phyloP scores from a whole-genome alignment of 139 green algal species.

The Chlamydomonas sp. region DNA sequence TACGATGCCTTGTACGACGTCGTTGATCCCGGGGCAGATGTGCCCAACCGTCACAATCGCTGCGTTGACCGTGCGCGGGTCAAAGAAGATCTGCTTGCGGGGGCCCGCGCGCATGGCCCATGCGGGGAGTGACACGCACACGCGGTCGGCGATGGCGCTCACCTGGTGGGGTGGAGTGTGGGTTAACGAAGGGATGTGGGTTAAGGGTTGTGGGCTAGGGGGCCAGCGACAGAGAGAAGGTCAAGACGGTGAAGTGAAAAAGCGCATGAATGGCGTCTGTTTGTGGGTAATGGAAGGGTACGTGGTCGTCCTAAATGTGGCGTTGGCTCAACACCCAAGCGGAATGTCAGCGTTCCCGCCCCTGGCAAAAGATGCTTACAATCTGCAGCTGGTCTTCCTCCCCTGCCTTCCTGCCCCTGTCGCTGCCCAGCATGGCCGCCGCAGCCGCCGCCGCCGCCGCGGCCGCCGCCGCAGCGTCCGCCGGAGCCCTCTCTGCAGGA shows the following conservation, averaged over 20 bases:
- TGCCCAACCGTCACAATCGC: constrained; percentile 85
- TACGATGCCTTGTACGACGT: constrained; percentile 83
- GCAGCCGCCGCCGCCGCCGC: neutral
- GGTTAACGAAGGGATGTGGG: neutral
- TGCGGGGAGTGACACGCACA: constrained; percentile 75
- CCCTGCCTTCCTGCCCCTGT: too few species aligned
- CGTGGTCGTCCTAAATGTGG: too few species aligned
- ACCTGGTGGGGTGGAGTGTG: neutral
- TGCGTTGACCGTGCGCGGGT: constrained; percentile 69
- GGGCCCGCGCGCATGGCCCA: constrained; percentile 78
- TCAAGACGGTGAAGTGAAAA: too few species aligned
- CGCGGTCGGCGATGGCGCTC: constrained; percentile 41
- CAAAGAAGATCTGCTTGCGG: constrained; percentile 72
- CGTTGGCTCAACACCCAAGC: too few species aligned
- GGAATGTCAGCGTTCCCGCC: too few species aligned
- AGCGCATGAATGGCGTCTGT: too few species aligned
- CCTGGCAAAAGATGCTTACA: too few species aligned
- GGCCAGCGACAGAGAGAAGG: too few species aligned
- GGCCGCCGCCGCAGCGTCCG: neutral
- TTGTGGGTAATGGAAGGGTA: too few species aligned
- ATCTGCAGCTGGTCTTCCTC: too few species aligned
- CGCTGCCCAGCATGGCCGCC: neutral
- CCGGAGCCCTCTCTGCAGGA: neutral
- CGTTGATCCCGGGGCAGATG: constrained; percentile 94
- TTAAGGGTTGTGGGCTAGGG: neutral